Evolutionary conservation across 192 early-diverging fungal species (phyloP).

Genomic region (Backusella morwellensis): DNA sequence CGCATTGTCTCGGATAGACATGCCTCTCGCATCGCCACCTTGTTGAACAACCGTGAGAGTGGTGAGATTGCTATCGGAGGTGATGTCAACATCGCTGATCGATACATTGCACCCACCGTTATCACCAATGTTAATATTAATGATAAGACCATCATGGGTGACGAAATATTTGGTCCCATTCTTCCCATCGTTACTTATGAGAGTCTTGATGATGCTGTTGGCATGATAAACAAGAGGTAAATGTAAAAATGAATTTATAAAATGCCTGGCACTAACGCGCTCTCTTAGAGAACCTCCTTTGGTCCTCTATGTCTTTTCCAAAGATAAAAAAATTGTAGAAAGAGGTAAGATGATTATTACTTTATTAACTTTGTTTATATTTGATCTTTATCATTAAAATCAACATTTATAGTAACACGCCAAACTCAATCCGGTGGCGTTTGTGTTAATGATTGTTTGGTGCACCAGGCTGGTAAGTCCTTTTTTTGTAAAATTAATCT

Average conservation of each 20-base stretch:
- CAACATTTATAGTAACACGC: conserved; percentile 45
- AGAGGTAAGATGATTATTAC: conserved; percentile 36
- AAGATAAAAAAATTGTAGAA: conserved; percentile 44
- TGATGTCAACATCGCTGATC: conserved; percentile 53
- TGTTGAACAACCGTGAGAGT: conserved; percentile 44
- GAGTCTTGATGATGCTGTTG: conserved; percentile 61
- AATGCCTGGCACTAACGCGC: background rate
- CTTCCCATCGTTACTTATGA: conserved; percentile 75
- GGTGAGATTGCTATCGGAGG: conserved; percentile 63
- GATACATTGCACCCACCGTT: conserved; percentile 81
- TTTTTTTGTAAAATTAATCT: background rate
- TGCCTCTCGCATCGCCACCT: conserved; percentile 51
- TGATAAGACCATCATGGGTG: conserved; percentile 64
- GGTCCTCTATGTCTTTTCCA: conserved; percentile 73
- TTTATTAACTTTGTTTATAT: background rate
- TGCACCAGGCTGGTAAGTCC: conserved; percentile 59
- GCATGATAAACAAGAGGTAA: conserved; percentile 51
- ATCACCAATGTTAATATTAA: conserved; percentile 62
- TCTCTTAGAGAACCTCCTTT: conserved; percentile 66
- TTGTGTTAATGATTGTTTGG: conserved; percentile 76
- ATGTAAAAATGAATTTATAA: no score
- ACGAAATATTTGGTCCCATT: conserved; percentile 92
- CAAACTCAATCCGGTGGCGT: conserved; percentile 75
- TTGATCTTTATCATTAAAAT: background rate
- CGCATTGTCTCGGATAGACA: conserved; percentile 66